phyloP scores from a whole-genome alignment of 2,329 filamentous ascomycete species.

The Penicillium vulpinum region DNA sequence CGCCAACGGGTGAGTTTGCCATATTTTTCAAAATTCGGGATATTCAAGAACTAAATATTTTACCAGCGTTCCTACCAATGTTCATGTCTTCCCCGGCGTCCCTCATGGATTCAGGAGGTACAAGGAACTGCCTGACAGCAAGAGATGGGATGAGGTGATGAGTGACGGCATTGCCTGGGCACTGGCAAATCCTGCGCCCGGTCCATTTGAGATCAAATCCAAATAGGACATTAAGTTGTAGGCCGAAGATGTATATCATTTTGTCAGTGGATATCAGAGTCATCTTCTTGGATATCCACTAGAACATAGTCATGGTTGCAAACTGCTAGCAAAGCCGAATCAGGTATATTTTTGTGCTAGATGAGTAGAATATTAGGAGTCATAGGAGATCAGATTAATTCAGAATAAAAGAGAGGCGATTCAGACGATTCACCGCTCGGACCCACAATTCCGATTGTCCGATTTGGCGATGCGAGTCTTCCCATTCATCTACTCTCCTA shows the following conservation, averaged over 20 bases:
- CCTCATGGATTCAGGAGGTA: slow-evolving; percentile 53
- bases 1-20: slow-evolving; percentile 44
- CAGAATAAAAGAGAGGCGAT: neutral
- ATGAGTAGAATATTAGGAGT: neutral
- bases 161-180: slow-evolving; percentile 33
- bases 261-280: neutral
- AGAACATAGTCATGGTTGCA: neutral
- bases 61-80: slow-evolving; percentile 50
- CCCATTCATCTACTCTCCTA: neutral
- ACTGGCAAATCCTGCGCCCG: slow-evolving; percentile 21
- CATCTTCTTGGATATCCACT: neutral
- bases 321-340: neutral
- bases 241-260: neutral
- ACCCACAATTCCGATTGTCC: slow-evolving; percentile 11
- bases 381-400: neutral
- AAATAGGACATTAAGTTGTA: slow-evolving; percentile 6
- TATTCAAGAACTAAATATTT: neutral
- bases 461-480: slow-evolving; percentile 7
- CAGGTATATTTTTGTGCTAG: neutral
- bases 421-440: slow-evolving; percentile 10
- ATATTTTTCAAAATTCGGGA: neutral
- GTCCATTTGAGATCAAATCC: slow-evolving; percentile 24
- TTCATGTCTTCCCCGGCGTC: slow-evolving; percentile 53
- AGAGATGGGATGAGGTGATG: slow-evolving; percentile 34
- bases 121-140: slow-evolving; percentile 26